phyloP scores from a whole-genome alignment of 2,329 filamentous ascomycete species.

The Alternaria incomplexa region DNA sequence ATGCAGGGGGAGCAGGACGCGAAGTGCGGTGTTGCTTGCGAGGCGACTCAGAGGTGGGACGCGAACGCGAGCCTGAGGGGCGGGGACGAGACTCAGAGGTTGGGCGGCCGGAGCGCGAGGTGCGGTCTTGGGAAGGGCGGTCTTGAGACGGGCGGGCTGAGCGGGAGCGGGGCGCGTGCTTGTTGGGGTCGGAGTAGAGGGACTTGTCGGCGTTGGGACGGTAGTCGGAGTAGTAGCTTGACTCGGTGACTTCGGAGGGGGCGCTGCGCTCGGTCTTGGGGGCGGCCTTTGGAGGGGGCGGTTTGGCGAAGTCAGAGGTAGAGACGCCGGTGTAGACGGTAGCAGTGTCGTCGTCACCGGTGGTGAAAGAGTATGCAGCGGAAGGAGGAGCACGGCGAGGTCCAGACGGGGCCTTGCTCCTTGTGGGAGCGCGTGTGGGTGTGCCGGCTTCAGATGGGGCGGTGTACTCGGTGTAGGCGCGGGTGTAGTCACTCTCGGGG shows the following conservation, averaged over 20 bases:
- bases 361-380: slow-evolving; percentile 57
- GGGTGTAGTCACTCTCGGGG: slow-evolving; percentile 25
- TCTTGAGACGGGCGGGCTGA: slow-evolving; percentile 22
- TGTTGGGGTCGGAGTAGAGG: slow-evolving; percentile 27
- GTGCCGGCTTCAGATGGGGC: slow-evolving; percentile 31
- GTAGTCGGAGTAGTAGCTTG: slow-evolving; percentile 51
- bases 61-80: slow-evolving; percentile 36
- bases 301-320: slow-evolving; percentile 46
- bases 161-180: slow-evolving; percentile 27
- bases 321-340: slow-evolving; percentile 51
- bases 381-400: slow-evolving; percentile 45
- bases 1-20: slow-evolving; percentile 30
- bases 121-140: slow-evolving; percentile 6
- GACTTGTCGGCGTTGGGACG: slow-evolving; percentile 46
- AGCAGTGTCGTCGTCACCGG: slow-evolving; percentile 53
- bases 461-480: slow-evolving; percentile 36
- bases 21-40: slow-evolving; percentile 43
- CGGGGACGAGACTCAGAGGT: slow-evolving; percentile 19
- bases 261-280: slow-evolving; percentile 14
- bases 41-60: slow-evolving; percentile 41
- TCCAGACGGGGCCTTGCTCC: slow-evolving; percentile 19
- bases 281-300: slow-evolving; percentile 17
- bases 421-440: slow-evolving; percentile 22
- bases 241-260: slow-evolving; percentile 38
- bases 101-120: slow-evolving; percentile 16